These are phyloP conservation scores for Geotrichum ghanense DNA, from an alignment of 805 yeast species.

Conservation along the genomic window DNA sequence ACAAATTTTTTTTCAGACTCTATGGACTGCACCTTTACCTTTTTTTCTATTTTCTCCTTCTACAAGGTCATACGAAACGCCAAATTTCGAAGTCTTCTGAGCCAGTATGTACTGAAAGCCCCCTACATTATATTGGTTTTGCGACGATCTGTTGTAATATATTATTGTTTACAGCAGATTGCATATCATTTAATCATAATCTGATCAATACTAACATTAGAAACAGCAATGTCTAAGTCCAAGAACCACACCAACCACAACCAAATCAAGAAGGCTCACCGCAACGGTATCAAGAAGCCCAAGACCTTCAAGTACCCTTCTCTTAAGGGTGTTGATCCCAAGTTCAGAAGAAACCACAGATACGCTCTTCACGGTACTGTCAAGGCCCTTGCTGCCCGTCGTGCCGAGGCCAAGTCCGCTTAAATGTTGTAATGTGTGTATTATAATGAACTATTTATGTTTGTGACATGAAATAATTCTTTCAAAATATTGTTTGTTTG, in stretches of 20 bases:
- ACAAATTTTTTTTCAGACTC: not conserved
- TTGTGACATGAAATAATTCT: too few relatives aligned
- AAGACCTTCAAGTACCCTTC: slow-evolving; percentile 97
- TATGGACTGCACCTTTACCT: not conserved
- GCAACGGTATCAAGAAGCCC: slow-evolving; percentile 99
- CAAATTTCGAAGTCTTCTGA: not conserved
- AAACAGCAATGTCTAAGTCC: slow-evolving; percentile 90
- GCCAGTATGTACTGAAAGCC: not conserved
- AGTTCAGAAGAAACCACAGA: slow-evolving; percentile 99
- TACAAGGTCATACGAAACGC: not conserved
- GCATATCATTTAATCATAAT: too few relatives aligned
- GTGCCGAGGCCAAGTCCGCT: slow-evolving; percentile 13
- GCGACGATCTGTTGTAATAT: too few relatives aligned
- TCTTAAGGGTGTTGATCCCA: slow-evolving; percentile 97
- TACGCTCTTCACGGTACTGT: slow-evolving; percentile 97
- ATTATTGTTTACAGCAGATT: too few relatives aligned
- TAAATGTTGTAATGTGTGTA: not conserved
- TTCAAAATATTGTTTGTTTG: too few relatives aligned
- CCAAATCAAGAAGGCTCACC: slow-evolving; percentile 99
- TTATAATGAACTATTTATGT: too few relatives aligned
- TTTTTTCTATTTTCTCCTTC: not conserved
- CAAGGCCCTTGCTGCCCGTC: slow-evolving; percentile 79
- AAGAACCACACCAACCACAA: slow-evolving; percentile 99
- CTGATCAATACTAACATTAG: too few relatives aligned
- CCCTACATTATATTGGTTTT: too few relatives aligned